phyloP scores from a whole-genome alignment of 1,284 basidiomycete species.

The Cronartium quercuum region DNA sequence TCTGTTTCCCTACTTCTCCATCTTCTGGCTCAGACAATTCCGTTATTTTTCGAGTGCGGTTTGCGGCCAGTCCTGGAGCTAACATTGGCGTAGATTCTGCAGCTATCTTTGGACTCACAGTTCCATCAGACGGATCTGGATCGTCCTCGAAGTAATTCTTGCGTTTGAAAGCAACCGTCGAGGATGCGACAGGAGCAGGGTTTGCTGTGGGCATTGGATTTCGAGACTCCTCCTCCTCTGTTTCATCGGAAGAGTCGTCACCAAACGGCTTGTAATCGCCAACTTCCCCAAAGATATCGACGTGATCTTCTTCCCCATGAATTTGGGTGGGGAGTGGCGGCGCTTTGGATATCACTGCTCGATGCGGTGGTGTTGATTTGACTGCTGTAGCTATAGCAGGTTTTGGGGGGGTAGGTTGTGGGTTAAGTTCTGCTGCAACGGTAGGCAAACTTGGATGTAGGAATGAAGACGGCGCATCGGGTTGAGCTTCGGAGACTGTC shows the following conservation, averaged over 20 bases:
- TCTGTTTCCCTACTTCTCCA: not conserved
- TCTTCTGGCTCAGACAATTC: slow-evolving; percentile 7
- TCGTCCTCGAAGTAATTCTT: slow-evolving; percentile 38
- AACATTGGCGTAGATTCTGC: not conserved
- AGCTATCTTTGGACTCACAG: not conserved
- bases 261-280: slow-evolving; percentile 38
- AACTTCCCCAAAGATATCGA: slow-evolving; percentile 37
- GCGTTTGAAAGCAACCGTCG: not conserved
- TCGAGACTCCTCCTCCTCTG: not conserved
- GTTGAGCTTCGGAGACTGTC: not conserved
- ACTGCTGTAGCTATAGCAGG: not conserved
- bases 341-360: not conserved
- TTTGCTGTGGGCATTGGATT: not conserved
- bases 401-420: not conserved
- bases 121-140: not conserved
- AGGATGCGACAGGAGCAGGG: not conserved
- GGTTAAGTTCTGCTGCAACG: not conserved
- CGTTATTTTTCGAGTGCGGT: not conserved
- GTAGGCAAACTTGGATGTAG: not conserved
- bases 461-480: not conserved
- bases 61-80: not conserved
- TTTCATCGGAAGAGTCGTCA: slow-evolving; percentile 26
- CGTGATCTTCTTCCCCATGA: slow-evolving; percentile 21
- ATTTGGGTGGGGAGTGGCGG: not conserved
- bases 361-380: not conserved